These are phyloP conservation scores for Auriscalpium vulgare DNA, from an alignment of 768 basidiomycete genomes.

Conservation along the genomic window DNA sequence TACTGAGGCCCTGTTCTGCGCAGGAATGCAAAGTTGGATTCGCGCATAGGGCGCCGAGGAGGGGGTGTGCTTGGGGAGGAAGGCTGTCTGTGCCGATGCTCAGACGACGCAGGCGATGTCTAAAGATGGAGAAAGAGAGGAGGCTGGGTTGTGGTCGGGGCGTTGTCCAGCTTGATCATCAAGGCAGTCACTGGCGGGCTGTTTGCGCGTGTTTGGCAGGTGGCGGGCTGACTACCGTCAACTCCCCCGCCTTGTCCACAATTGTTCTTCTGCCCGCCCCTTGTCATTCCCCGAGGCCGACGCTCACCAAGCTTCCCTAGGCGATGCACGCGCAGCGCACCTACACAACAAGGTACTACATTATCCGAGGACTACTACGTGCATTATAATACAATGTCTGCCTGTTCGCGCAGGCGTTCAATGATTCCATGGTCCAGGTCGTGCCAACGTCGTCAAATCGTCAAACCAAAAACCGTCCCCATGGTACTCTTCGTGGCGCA, in stretches of 20 bases:
- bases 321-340: background rate
- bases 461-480: background rate
- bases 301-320: background rate
- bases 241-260: background rate
- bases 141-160: conserved; percentile 5
- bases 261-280: background rate
- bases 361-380: background rate
- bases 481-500: background rate
- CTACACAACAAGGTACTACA: background rate
- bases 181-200: conserved; percentile 4
- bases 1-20: conserved; percentile 91
- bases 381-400: background rate
- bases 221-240: background rate
- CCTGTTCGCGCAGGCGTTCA: background rate
- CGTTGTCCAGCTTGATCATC: conserved; percentile 14
- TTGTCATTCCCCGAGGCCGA: background rate
- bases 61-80: background rate
- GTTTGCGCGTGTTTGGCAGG: conserved; percentile 12
- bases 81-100: background rate
- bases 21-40: conserved; percentile 91
- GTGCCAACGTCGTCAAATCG: background rate
- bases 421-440: background rate
- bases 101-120: background rate
- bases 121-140: background rate
- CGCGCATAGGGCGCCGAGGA: conserved; percentile 57